Evolutionary conservation across 148 eudicot species (phyloP).

Genomic region (Camellia lanceoleosa): DNA sequence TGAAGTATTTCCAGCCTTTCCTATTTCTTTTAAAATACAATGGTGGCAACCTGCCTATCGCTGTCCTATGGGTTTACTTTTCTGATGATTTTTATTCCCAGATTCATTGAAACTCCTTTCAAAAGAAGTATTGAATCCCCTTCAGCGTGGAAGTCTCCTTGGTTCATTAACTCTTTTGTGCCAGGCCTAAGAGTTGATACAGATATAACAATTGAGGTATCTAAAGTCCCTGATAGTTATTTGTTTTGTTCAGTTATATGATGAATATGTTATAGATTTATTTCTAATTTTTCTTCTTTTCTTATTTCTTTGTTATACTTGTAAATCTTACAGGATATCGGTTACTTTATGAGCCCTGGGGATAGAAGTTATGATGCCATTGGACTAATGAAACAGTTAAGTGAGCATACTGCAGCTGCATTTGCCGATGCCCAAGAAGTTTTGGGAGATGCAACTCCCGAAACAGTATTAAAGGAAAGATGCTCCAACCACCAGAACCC

Average conservation of each 20-base stretch:
- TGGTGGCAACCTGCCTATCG: background rate
- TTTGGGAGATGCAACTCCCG: constrained; percentile 83
- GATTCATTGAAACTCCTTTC: constrained; percentile 82
- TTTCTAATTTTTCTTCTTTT: background rate
- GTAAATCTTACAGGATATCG: constrained; percentile 58
- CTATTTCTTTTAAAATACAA: background rate
- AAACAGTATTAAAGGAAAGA: constrained; percentile 55
- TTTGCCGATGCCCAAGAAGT: constrained; percentile 86
- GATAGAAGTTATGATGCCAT: constrained; percentile 76
- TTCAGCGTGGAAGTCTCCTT: constrained; percentile 97
- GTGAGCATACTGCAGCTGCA: constrained; percentile 73
- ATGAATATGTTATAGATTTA: background rate
- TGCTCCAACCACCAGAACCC: constrained; percentile 27
- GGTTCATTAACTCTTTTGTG: constrained; percentile 71
- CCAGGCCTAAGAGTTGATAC: constrained; percentile 80
- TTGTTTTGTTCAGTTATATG: background rate
- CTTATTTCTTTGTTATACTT: background rate
- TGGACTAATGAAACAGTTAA: constrained; percentile 83
- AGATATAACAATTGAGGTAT: constrained; percentile 85
- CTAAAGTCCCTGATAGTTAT: background rate
- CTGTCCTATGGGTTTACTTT: constrained; percentile 8
- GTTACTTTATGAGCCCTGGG: constrained; percentile 72
- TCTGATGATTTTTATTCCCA: constrained; percentile 18
- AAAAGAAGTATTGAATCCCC: constrained; percentile 89
- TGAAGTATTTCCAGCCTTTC: background rate